Base-by-base conservation (phyloP, 495 filamentous ascomycete genomes). In the Lindgomyces ingoldianus region DNA sequence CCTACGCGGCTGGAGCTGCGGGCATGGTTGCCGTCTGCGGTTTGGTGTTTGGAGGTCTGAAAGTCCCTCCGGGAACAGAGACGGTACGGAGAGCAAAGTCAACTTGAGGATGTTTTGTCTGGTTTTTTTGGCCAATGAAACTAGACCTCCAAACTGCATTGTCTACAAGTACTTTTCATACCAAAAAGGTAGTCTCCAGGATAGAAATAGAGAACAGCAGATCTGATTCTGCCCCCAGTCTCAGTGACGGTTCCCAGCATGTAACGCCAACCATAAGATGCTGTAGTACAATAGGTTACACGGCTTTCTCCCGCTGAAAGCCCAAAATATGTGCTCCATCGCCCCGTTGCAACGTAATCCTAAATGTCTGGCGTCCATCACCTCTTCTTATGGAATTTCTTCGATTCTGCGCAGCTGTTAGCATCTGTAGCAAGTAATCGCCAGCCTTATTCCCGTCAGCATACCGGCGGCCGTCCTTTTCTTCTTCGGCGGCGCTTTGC, bases 401-500 rank as follows among this genome's bases (percentile, higher is more conserved):
- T 71, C 49, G 64, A 67, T 57, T 70, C 68, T 67, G 55, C 29
- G 2, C 39, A 16, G 14, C 1, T 18, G 45, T 65, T 30, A 65
- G 54, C 45, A 51, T 6, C 18, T 9, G 26, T 11, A 19, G 16
- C 54, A 51, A 24, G 1, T 18, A n/a, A n/a, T n/a, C n/a, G n/a
- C n/a, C 12, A 8, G 4, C 58, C 33, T 21, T 22, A 4, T 41
- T 25, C 8, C 25, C 1, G 1, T 9, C 19, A 41, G 27, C 79
- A 76, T 83, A 91, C 89, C 84, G 72, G 83, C 80, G 57, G 81
- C 80, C 25, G 79, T 85, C 74, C 80, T 84, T 79, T 93, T 94
- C 85, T 96, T 97, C 82, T 92, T 95, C 19, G 93, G 92, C 27
- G 90, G 82, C 14, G 89, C 90, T 78, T 98, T 98, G 50, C 93